A percentile compares a stretch with the other conserved stretches of the same genome.
phyloP scores from a whole-genome alignment of 164 flowering plant species.

The Aristolochia contorta region DNA sequence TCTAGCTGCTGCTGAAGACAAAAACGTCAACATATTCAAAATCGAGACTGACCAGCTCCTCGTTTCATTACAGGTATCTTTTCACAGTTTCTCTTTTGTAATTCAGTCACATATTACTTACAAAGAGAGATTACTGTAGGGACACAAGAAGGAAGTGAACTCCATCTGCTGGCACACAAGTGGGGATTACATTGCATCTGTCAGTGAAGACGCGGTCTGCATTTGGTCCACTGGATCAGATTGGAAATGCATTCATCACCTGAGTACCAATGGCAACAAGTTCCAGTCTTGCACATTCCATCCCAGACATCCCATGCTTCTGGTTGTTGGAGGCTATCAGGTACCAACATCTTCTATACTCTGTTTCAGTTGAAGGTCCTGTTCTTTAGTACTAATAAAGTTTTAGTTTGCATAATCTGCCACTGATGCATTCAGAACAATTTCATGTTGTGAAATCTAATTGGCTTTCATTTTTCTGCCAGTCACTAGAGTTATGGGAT shows the following conservation, averaged over 20 bases:
- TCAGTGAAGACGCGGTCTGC: conserved; percentile 61
- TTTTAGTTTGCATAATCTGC: too few species aligned
- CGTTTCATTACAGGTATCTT: conserved; percentile 41
- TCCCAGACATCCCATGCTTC: conserved; percentile 44
- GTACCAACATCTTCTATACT: conserved; percentile 18
- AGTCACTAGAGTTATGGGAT: conserved; percentile 69
- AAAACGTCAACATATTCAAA: conserved; percentile 52
- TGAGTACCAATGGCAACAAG: conserved; percentile 54
- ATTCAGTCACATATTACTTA: not conserved
- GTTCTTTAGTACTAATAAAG: not conserved
- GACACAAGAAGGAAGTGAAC: conserved; percentile 49
- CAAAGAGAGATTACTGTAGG: conserved; percentile 21
- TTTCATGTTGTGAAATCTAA: not conserved
- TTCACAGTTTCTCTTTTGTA: not conserved
- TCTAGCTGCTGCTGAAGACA: conserved; percentile 64
- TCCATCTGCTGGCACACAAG: conserved; percentile 69
- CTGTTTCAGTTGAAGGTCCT: not conserved
- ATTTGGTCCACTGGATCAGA: conserved; percentile 54
- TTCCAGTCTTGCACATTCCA: conserved; percentile 74
- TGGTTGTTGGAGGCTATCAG: conserved; percentile 73
- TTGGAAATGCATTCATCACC: conserved; percentile 52
- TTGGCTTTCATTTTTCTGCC: conserved; percentile 7
- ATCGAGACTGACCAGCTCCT: conserved; percentile 46
- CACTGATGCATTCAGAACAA: too few species aligned
- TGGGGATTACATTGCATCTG: conserved; percentile 64